A percentile compares a stretch with the other conserved stretches of the same genome.
Evolutionary conservation across 2,329 filamentous ascomycete species (phyloP).

Genomic region (Exophiala spinifera): DNA sequence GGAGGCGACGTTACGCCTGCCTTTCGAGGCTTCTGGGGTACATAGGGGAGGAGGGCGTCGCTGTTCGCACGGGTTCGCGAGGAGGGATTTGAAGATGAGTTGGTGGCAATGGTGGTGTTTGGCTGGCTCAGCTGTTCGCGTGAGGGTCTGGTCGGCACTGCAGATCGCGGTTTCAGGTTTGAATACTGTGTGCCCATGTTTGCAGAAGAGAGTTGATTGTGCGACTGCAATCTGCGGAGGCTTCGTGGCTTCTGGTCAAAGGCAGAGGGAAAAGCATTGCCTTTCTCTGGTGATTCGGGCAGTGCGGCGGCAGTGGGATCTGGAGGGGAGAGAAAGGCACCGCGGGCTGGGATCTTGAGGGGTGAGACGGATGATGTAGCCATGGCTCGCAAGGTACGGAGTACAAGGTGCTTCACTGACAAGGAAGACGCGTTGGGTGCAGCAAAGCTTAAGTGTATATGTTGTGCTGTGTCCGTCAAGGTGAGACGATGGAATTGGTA

Average conservation of each 20-base stretch:
- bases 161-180: conserved; percentile 17
- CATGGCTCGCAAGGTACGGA: conserved; percentile 9
- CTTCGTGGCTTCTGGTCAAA: conserved; percentile 65
- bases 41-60: conserved; percentile 54
- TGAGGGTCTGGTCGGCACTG: conserved; percentile 15
- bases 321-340: conserved; percentile 18
- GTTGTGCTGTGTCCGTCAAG: background rate
- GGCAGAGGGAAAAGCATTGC: conserved; percentile 42
- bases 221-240: conserved; percentile 71
- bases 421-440: conserved; percentile 13
- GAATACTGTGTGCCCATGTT: conserved; percentile 38
- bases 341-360: conserved; percentile 21
- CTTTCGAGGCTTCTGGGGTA: conserved; percentile 29
- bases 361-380: conserved; percentile 21
- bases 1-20: background rate
- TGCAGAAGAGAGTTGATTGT: conserved; percentile 56
- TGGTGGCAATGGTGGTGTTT: conserved; percentile 46
- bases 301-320: conserved; percentile 20
- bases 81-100: conserved; percentile 25
- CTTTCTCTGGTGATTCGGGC: conserved; percentile 27
- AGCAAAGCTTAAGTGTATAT: background rate
- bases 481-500: conserved; percentile 3
- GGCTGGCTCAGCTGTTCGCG: conserved; percentile 35
- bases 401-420: conserved; percentile 1
- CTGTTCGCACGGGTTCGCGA: conserved; percentile 63